Conservation (phyloP, 1,284 basidiomycete species). For the Sphagnurus paluster region DNA sequence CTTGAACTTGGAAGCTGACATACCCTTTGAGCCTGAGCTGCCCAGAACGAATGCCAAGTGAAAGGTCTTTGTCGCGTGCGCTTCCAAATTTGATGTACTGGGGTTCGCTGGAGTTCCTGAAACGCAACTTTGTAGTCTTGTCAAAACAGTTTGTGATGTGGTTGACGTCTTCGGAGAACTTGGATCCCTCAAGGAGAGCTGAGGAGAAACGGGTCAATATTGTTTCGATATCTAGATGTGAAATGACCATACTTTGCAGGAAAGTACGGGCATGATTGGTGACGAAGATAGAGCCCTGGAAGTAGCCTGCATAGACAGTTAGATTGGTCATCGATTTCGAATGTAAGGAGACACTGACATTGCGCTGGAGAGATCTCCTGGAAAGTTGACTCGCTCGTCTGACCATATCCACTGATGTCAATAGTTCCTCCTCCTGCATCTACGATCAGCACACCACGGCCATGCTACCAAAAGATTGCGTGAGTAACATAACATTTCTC, state of each 20-base stretch:
- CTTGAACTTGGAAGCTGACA: slow-evolving; percentile 5
- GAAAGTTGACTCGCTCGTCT: slow-evolving; percentile 13
- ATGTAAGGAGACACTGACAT: slow-evolving; percentile 20
- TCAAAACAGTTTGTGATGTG: slow-evolving; percentile 50
- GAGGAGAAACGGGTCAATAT: neutral
- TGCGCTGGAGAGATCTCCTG: slow-evolving; percentile 29
- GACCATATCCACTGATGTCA: slow-evolving; percentile 49
- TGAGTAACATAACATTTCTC: neutral
- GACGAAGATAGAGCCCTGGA: slow-evolving; percentile 25
- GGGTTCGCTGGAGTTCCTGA: slow-evolving; percentile 40
- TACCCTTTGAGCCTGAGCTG: slow-evolving; percentile 44
- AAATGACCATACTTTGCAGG: slow-evolving; percentile 32
- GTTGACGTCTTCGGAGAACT: slow-evolving; percentile 37
- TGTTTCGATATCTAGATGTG: slow-evolving; percentile 8
- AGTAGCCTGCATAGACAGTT: slow-evolving; percentile 5
- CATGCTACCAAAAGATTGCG: slow-evolving; percentile 25
- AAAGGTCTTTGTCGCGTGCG: slow-evolving; percentile 42
- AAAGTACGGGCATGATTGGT: slow-evolving; percentile 37
- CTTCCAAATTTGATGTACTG: slow-evolving; percentile 53
- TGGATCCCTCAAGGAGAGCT: slow-evolving; percentile 26
- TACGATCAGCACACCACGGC: slow-evolving; percentile 50
- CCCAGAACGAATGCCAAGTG: slow-evolving; percentile 35
- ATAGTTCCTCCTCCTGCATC: slow-evolving; percentile 61
- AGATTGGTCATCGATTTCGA: neutral
- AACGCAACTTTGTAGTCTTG: slow-evolving; percentile 48